Evolutionary conservation across 1,284 basidiomycete genomes (phyloP).

Genomic region (Sanguinoderma infundibulare): DNA sequence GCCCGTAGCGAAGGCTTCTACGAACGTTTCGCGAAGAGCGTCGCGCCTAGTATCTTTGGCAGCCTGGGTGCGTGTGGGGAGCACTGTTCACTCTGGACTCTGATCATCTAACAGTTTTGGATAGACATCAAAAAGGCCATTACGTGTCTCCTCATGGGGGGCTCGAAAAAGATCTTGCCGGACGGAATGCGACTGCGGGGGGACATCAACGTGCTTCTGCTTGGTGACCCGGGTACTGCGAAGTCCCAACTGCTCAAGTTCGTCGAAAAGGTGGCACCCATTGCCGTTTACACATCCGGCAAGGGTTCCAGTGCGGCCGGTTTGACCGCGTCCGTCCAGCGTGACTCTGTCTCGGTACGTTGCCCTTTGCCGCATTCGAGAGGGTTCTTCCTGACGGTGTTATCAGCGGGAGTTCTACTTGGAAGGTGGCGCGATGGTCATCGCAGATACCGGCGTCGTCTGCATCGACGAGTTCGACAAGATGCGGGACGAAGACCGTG

Average conservation of each 20-base stretch:
- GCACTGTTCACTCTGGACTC: background rate
- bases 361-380: background rate
- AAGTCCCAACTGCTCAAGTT: constrained; percentile 98
- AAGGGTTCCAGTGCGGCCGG: constrained; percentile 98
- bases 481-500: constrained; percentile 99
- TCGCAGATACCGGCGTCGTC: constrained; percentile 98
- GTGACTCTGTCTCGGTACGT: constrained; percentile 87
- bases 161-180: constrained; percentile 97
- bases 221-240: constrained; percentile 98
- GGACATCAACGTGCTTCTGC: constrained; percentile 95
- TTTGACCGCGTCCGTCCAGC: constrained; percentile 97
- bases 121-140: constrained; percentile 98
- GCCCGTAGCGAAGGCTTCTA: constrained; percentile 91
- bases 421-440: constrained; percentile 99
- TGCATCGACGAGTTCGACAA: constrained; percentile 99
- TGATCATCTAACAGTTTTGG: background rate
- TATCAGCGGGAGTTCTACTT: constrained; percentile 94
- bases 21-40: constrained; percentile 92
- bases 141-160: constrained; percentile 93
- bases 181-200: constrained; percentile 98
- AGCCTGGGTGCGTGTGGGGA: constrained; percentile 70
- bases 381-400: background rate
- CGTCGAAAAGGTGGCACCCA: constrained; percentile 98
- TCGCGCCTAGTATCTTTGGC: constrained; percentile 97
- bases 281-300: constrained; percentile 97